Conservation (phyloP, 2,329 filamentous ascomycete species). For the Neopestalotiopsis clavispora region DNA sequence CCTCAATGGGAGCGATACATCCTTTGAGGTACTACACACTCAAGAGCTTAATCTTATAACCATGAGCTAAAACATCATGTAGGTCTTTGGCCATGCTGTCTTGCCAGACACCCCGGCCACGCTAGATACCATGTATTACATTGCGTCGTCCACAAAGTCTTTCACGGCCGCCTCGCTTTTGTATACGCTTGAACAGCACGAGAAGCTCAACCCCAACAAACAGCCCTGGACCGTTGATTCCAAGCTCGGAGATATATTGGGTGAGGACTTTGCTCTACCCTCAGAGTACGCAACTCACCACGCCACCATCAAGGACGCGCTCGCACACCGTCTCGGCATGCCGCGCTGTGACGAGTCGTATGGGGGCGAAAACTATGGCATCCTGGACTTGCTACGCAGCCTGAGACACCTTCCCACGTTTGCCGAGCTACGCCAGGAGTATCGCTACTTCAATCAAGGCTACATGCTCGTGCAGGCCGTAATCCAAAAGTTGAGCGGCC, state of each 20-base stretch:
- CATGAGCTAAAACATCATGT: not conserved
- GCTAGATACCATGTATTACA: slow-evolving; percentile 5
- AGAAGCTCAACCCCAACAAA: not conserved
- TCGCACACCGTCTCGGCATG: slow-evolving; percentile 1
- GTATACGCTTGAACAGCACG: not conserved
- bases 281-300: slow-evolving; percentile 7
- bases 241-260: slow-evolving; percentile 2
- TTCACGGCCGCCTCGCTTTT: slow-evolving; percentile 3
- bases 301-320: slow-evolving; percentile 1
- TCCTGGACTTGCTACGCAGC: not conserved
- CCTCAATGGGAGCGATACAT: not conserved
- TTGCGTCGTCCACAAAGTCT: slow-evolving; percentile 10
- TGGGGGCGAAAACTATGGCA: not conserved
- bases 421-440: slow-evolving; percentile 6
- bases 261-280: slow-evolving; percentile 3
- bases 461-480: slow-evolving; percentile 8
- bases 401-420: not conserved
- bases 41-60: not conserved
- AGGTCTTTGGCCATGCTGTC: slow-evolving; percentile 4
- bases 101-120: not conserved
- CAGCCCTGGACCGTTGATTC: not conserved
- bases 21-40: not conserved
- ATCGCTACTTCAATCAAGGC: not conserved
- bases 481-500: slow-evolving; percentile 1
- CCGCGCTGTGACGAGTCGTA: not conserved